Base-by-base conservation (phyloP, 2,329 filamentous ascomycete species). In the Chaetomiaceae sp. region DNA sequence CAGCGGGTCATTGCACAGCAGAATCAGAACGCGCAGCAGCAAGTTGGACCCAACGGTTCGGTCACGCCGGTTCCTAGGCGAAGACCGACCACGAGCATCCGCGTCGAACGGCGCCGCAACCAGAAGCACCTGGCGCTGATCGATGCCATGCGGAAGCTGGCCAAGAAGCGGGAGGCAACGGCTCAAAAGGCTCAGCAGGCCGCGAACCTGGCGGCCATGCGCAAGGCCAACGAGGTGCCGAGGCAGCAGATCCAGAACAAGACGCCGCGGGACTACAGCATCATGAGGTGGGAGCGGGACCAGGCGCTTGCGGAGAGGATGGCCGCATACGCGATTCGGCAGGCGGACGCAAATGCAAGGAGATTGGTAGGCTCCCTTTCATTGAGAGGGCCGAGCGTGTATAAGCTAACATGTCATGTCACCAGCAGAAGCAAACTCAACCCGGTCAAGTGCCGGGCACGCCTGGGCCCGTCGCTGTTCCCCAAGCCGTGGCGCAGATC, bases 91-190 rank as follows among this genome's bases (percentile, higher is more conserved):
- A 84, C 86, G 0, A 91, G 92, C 3, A 74, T 94, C 29, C 81
- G 89, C 47, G 92, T 99, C 6, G 92, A 97, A 65, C 83, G 91
- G 57, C 83, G 91, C 52, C 85, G 89, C 59, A 89, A 90, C 59
- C 88, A 91, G 58, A 89, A 91, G 65, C 89, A 96, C 65, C 75
- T 97, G 53, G 88, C 88, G 42, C 79, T 97, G 64, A 85, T 99
- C 61, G 92, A 97, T 70, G 89, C 89, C 3, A 96, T 97, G 89
- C 83, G 91, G 38, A 99, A 97, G 68, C 71, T 96, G 44, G 91
- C 91, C 1, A 95, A 96, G 76, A 97, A 96, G 72, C 83, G 92
- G 23, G 94, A 99, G 71, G 87, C 88, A 11, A 80, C 83, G 23
- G 75, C 84, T 25, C 90, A 94, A 66, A 97, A 97, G 74, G 89